Conservation (phyloP, 306 rosid genomes). For the Senna tora region DNA sequence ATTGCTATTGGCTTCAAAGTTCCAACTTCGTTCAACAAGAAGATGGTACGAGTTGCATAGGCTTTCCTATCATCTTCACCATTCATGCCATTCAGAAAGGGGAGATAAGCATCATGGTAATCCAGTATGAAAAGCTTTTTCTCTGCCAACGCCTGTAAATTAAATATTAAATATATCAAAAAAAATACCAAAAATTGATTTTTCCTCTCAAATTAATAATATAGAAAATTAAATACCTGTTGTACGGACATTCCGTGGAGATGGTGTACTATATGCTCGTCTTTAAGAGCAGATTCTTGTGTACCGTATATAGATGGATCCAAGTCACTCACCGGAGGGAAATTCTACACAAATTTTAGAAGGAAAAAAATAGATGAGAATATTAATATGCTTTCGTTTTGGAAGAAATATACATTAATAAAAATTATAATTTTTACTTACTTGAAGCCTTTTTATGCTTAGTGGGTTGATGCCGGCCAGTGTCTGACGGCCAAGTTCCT, state of each 20-base stretch:
- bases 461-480: constrained; percentile 50
- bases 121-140: constrained; percentile 47
- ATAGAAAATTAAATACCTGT: constrained; percentile 36
- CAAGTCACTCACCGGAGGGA: constrained; percentile 49
- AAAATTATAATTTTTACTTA: constrained; percentile 21
- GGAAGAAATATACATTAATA: too few species aligned
- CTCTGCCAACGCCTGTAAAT: constrained; percentile 37
- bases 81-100: constrained; percentile 47
- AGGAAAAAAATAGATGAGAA: constrained; percentile 1
- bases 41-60: constrained; percentile 47
- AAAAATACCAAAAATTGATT: too few species aligned
- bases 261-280: constrained; percentile 43
- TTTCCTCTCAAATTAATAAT: too few species aligned
- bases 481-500: constrained; percentile 50
- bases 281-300: constrained; percentile 48
- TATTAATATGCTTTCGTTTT: background rate
- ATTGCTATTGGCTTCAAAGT: constrained; percentile 50
- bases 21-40: constrained; percentile 32
- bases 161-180: background rate
- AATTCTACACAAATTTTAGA: constrained; percentile 26
- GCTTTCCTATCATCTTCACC: constrained; percentile 38
- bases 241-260: constrained; percentile 46
- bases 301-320: constrained; percentile 44
- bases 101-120: constrained; percentile 45
- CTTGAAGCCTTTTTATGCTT: constrained; percentile 46